These are phyloP conservation scores for Gossypium gossypioides DNA, from an alignment of 441 rosid species.

Conservation along the genomic window DNA sequence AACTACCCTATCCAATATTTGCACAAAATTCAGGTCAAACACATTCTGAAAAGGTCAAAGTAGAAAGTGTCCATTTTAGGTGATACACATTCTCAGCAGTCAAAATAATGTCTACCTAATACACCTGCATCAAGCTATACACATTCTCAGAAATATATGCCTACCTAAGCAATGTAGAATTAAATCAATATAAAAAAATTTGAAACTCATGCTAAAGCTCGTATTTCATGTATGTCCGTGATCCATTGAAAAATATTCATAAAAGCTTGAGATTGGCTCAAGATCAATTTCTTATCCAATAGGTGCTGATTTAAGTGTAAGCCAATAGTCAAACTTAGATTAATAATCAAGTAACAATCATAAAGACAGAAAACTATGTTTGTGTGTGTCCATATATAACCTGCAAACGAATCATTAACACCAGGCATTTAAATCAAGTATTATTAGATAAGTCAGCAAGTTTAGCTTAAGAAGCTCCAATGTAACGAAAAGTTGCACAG, in stretches of 20 bases:
- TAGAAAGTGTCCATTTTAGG: not conserved
- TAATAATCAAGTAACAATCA: not conserved
- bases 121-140: not conserved
- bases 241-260: not conserved
- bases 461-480: not conserved
- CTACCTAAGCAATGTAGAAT: not conserved
- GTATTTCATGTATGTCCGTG: not conserved
- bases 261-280: not conserved
- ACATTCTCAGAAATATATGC: not conserved
- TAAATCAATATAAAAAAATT: not conserved
- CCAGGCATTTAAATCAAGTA: not conserved
- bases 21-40: not conserved
- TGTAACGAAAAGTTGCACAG: not conserved
- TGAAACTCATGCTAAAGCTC: not conserved
- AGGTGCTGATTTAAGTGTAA: not conserved
- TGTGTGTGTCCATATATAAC: not conserved
- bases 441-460: not conserved
- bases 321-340: not conserved
- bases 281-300: not conserved
- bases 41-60: not conserved
- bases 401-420: not conserved
- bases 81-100: not conserved
- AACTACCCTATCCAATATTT: not conserved
- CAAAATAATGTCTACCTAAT: constrained; percentile 1
- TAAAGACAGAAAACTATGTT: not conserved